phyloP scores from a whole-genome alignment of 2,329 filamentous ascomycete genomes.

The Apiospora hydei region DNA sequence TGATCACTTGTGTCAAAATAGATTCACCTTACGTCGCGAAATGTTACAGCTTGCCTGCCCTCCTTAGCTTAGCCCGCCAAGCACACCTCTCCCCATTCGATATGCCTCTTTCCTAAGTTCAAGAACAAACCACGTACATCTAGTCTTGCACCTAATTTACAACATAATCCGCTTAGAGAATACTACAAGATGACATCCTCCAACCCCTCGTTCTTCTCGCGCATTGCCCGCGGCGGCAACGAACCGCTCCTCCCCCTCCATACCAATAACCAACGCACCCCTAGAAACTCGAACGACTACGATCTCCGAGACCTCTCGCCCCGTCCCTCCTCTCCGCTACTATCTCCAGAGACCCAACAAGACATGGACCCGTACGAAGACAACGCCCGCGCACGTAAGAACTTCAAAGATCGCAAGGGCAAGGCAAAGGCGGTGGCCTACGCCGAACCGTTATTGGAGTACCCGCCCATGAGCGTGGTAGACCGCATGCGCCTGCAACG shows the following conservation, averaged over 20 bases:
- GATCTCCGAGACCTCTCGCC: constrained; percentile 42
- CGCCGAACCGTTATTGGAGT: constrained; percentile 29
- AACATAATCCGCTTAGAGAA: too few relatives aligned
- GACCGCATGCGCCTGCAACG: constrained; percentile 28
- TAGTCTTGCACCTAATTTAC: neutral
- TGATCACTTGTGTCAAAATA: neutral
- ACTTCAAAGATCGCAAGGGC: constrained; percentile 24
- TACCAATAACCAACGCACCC: constrained; percentile 34
- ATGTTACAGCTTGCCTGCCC: neutral
- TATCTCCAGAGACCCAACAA: constrained; percentile 30
- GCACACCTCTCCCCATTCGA: constrained; percentile 2
- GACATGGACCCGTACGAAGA: neutral
- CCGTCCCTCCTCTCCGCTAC: constrained; percentile 38
- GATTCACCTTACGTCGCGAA: constrained; percentile 5
- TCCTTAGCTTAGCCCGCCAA: neutral
- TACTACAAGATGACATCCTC: constrained; percentile 35
- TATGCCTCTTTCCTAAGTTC: neutral
- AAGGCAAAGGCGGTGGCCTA: constrained; percentile 35
- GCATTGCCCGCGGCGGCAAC: constrained; percentile 34
- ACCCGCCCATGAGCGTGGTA: constrained; percentile 28
- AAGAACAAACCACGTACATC: neutral
- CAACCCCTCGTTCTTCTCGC: constrained; percentile 37
- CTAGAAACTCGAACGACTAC: constrained; percentile 36
- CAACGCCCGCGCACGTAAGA: neutral
- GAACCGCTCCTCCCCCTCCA: constrained; percentile 31